Evolutionary conservation across 2,329 filamentous ascomycete species (phyloP).

Genomic region (Microdochium nivale): DNA sequence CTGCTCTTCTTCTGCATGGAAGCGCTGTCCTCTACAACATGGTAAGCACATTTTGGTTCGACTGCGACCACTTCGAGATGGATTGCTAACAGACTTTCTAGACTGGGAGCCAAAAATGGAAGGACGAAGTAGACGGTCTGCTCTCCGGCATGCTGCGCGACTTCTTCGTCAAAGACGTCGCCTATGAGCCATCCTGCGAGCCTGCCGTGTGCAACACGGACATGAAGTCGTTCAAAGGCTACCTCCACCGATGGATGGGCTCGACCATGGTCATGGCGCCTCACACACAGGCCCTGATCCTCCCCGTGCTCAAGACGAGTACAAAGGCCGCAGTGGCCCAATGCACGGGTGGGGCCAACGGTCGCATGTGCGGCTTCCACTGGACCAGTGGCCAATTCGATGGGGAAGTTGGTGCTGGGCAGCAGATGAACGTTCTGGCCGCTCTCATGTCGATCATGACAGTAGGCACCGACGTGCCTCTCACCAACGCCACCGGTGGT

Average conservation of each 20-base stretch:
- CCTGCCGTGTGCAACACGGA: slow-evolving; percentile 57
- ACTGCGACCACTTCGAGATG: not conserved
- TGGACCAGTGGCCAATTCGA: slow-evolving; percentile 46
- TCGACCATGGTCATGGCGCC: slow-evolving; percentile 55
- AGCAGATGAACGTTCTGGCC: slow-evolving; percentile 50
- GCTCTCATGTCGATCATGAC: slow-evolving; percentile 46
- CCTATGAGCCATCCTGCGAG: slow-evolving; percentile 63
- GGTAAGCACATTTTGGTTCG: slow-evolving; percentile 23
- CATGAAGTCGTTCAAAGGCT: slow-evolving; percentile 66
- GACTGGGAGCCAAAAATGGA: slow-evolving; percentile 50
- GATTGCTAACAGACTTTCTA: slow-evolving; percentile 16
- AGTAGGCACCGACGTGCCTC: slow-evolving; percentile 26
- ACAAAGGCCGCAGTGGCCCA: slow-evolving; percentile 50
- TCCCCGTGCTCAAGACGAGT: slow-evolving; percentile 48
- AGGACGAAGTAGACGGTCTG: slow-evolving; percentile 43
- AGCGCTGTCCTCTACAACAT: slow-evolving; percentile 62
- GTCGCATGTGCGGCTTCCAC: slow-evolving; percentile 54
- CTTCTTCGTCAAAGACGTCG: slow-evolving; percentile 49
- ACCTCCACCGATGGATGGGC: slow-evolving; percentile 57
- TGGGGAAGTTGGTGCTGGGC: slow-evolving; percentile 46
- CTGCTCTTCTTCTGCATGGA: slow-evolving; percentile 53
- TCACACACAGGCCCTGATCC: slow-evolving; percentile 42
- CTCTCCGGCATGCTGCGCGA: slow-evolving; percentile 36
- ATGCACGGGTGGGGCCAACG: slow-evolving; percentile 50
- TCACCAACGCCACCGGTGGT: slow-evolving; percentile 40